These are phyloP conservation scores for Fomitopsis schrenkii DNA, from an alignment of 1,284 basidiomycete genomes.

Conservation along the genomic window DNA sequence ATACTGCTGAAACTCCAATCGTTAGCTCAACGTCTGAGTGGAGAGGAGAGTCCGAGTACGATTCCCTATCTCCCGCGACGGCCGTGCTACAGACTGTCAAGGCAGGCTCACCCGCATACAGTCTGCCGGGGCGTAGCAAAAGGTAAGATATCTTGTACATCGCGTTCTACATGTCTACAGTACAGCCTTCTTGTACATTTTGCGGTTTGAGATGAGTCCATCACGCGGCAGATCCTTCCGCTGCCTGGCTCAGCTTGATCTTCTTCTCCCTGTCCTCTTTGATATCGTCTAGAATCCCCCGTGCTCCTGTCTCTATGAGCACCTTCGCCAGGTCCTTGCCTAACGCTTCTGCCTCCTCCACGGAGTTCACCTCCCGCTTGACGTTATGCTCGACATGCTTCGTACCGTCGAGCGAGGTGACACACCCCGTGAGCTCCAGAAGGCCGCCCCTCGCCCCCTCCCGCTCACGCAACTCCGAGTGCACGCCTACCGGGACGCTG, in stretches of 20 bases:
- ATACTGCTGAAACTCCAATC: too few relatives aligned
- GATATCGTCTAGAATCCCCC: conserved; percentile 77
- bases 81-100: too few relatives aligned
- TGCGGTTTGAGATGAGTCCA: neutral
- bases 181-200: neutral
- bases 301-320: conserved; percentile 68
- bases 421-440: conserved; percentile 72
- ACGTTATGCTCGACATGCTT: conserved; percentile 69
- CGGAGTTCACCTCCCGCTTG: conserved; percentile 45
- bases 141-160: neutral
- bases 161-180: neutral
- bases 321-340: conserved; percentile 64
- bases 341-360: conserved; percentile 63
- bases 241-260: conserved; percentile 36
- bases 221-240: conserved; percentile 1
- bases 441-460: conserved; percentile 27
- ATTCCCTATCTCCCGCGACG: too few relatives aligned
- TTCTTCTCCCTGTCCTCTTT: conserved; percentile 59
- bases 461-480: conserved; percentile 43
- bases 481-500: conserved; percentile 93
- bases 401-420: conserved; percentile 74
- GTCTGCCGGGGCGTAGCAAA: too few relatives aligned
- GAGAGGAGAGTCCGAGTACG: too few relatives aligned
- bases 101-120: too few relatives aligned
- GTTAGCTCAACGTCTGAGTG: too few relatives aligned